Base-by-base conservation (phyloP, 1,284 basidiomycete genomes). In the Bjerkandera adusta region DNA sequence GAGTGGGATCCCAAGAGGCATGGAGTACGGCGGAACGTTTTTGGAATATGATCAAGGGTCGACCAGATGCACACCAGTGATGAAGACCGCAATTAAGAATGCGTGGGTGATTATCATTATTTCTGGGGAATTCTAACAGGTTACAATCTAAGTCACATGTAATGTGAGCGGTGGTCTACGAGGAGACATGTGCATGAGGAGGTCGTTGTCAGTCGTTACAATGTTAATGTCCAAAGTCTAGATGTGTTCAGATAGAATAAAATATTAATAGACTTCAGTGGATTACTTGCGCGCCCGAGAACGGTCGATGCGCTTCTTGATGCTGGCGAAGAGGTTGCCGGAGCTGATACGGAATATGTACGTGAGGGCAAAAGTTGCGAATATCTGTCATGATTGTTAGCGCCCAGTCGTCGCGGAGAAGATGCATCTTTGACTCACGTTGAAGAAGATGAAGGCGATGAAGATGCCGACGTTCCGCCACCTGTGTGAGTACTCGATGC, bases 401-500 rank as follows among this genome's bases (percentile, higher is more conserved):
- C 26, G 15, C 33, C 22, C 10, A 40, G 7, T 2, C 18, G 24
- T 20, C n/a, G n/a, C n/a, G n/a, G n/a, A n/a, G n/a, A n/a, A n/a
- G 13, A 20, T 22, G 24, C 20, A 45, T 24, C 35, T 25, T 4
- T 8, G 13, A 24, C 64, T 46, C 49, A 77, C 74, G 54, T 89
- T 89, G 66, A 88, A 78, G 10, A 68, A 57, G 52, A 84, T 75
- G 63, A 79, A 90, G 0, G 65, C 81, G 60, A 76, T 73, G 50
- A 90, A 64, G 37, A 90, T 62, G 1, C 81, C 84, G 38, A 81
- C 71, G 61, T 88, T 68, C n/a, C 83, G 69, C 83, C 82, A 88
- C 44, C 75, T 70, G 49, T 83, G 62, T 21, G 54, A 55, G 48
- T 80, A 85, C 48, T 62, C 66, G 49, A 85, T 80, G 43, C 76